Base-by-base conservation (phyloP, 192 early-diverging fungal genomes). In the Thamnidium elegans region DNA sequence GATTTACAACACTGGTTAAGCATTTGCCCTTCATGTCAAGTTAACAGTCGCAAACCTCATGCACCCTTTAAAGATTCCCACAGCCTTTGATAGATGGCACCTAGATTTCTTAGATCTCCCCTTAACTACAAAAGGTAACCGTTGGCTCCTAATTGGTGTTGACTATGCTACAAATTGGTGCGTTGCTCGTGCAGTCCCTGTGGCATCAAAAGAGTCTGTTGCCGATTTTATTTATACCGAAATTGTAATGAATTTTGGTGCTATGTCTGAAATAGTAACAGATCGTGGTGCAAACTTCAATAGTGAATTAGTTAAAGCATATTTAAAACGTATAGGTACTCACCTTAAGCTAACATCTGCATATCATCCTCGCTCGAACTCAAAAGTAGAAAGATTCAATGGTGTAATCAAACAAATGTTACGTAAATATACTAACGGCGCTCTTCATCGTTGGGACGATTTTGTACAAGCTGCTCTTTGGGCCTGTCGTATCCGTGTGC, bases 91-190 rank as follows among this genome's bases (percentile, higher is more conserved):
- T n/a, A n/a, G n/a, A n/a, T n/a, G n/a, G n/a, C n/a, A 64, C 26
- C 42, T 68, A 3, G 65, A 67, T 51, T 58, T 55, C 19, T 67
- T 32, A 65, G 63, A 55, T 30, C 30, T 55, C 9, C 67, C 21
- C 42, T 34, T 9, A 1, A 26, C 58, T 47, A 10, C 13, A 0
- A 23, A 46, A 5, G 43, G 58, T 8, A 74, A 74, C 39, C 19
- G 43, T 0, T 75, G 62, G 62, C 54, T 75, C 0, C n/a, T 76
- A 0, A 36, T 65, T 1, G 74, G 62, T 44, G 66, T 67, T 4
- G 74, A 76, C 19, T 71, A 70, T 52, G 39, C 61, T 0, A 76
- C 66, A n/a, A 67, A 67, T 42, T 75, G 73, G 68, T 68, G 65
- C 0, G 47, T 70, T 48, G 65, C 68, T 7, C 47, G 59, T 0